Percentiles rank a stretch among this genome's conserved stretches.
These are phyloP conservation scores for Lathyrus aphaca DNA, from an alignment of 306 rosid genomes.

Conservation along the genomic window DNA sequence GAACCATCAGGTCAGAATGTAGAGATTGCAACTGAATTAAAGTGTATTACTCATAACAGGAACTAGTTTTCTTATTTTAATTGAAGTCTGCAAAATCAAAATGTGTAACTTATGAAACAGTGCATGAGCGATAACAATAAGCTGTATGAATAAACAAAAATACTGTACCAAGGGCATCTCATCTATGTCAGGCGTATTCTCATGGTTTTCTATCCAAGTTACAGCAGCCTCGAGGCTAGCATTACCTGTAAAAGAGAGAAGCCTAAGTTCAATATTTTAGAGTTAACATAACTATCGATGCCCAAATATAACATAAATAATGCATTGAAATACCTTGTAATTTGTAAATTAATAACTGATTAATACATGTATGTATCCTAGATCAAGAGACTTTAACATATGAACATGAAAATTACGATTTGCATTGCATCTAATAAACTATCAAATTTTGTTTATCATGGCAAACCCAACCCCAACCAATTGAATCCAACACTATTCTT, in stretches of 20 bases:
- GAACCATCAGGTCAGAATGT: conserved; percentile 39
- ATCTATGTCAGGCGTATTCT: conserved; percentile 78
- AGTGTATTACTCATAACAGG: conserved; percentile 15
- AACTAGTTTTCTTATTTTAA: conserved; percentile 11
- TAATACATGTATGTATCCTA: conserved; percentile 32
- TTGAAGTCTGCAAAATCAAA: conserved; percentile 17
- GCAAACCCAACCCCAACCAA: conserved; percentile 16
- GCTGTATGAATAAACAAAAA: conserved; percentile 14
- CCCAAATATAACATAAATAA: conserved; percentile 22
- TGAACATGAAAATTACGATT: conserved; percentile 23
- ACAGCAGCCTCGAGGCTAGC: conserved; percentile 85
- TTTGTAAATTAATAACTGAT: conserved; percentile 11
- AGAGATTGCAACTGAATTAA: conserved; percentile 36
- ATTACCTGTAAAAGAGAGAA: conserved; percentile 64
- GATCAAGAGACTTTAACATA: conserved; percentile 24
- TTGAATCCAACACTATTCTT: not conserved
- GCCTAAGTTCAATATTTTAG: conserved; percentile 34
- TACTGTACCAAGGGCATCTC: conserved; percentile 81
- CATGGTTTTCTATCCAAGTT: conserved; percentile 91
- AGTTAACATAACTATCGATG: conserved; percentile 11
- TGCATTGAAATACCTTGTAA: conserved; percentile 12
- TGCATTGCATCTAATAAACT: not conserved
- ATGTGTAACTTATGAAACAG: conserved; percentile 22
- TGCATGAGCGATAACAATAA: conserved; percentile 11
- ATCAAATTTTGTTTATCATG: not conserved